A percentile compares a stretch with the other conserved stretches of the same genome.
Evolutionary conservation across 208 protist genomes (phyloP).

Genomic region (Trypanosoma rangeli): DNA sequence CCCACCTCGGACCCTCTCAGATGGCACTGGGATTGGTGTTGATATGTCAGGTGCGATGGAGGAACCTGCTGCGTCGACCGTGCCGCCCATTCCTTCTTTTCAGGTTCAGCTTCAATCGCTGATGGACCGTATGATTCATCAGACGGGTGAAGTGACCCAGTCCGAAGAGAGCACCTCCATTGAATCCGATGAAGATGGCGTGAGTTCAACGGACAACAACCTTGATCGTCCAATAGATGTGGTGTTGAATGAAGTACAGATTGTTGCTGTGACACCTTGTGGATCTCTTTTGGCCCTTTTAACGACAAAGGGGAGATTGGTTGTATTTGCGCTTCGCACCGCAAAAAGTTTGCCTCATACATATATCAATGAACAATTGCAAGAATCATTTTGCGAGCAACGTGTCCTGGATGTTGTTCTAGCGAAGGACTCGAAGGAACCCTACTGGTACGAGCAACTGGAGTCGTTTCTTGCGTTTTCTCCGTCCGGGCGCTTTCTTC

Average conservation of each 20-base stretch:
- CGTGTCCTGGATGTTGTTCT: slow-evolving; percentile 46
- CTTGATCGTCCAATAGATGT: slow-evolving; percentile 46
- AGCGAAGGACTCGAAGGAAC: slow-evolving; percentile 27
- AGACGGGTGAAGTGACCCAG: not conserved
- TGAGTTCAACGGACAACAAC: slow-evolving; percentile 33
- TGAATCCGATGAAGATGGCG: slow-evolving; percentile 9
- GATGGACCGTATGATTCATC: not conserved
- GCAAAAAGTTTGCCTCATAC: not conserved
- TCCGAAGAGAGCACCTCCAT: not conserved
- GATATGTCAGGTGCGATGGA: not conserved
- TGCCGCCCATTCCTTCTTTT: not conserved
- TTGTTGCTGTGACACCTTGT: slow-evolving; percentile 49
- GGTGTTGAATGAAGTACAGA: slow-evolving; percentile 71
- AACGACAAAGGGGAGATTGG: slow-evolving; percentile 60
- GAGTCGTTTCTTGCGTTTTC: slow-evolving; percentile 55
- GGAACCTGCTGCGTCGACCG: not conserved
- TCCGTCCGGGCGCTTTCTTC: slow-evolving; percentile 59
- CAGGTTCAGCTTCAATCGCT: slow-evolving; percentile 3
- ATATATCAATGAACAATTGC: not conserved
- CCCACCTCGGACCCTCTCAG: not conserved
- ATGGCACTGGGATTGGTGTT: slow-evolving; percentile 5
- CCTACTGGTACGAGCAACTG: slow-evolving; percentile 66
- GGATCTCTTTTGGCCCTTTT: slow-evolving; percentile 64
- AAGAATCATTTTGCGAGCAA: slow-evolving; percentile 42
- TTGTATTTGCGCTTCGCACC: slow-evolving; percentile 50